Conservation (phyloP, 768 basidiomycete species). For the Sarcomyxa edulis region DNA sequence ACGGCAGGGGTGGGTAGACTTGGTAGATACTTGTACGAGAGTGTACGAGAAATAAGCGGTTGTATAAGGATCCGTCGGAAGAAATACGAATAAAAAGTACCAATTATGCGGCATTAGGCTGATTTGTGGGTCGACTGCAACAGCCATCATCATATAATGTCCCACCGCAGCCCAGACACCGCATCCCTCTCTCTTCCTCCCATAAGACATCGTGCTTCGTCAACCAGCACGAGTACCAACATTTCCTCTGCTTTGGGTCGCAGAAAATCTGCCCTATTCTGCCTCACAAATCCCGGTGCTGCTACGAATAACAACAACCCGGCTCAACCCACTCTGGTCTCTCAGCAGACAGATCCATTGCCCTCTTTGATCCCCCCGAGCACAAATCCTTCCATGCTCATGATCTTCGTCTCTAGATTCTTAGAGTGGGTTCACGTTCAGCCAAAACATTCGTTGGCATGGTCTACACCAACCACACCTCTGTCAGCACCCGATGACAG, state of each 20-base stretch:
- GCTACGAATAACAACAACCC: background rate
- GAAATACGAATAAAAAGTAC: too few relatives aligned
- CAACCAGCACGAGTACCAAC: constrained; percentile 52
- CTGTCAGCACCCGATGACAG: background rate
- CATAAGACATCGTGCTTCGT: constrained; percentile 17
- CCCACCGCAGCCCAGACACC: background rate
- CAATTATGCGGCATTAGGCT: too few relatives aligned
- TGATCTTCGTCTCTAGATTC: constrained; percentile 43
- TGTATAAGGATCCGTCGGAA: too few relatives aligned
- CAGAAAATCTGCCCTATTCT: constrained; percentile 15
- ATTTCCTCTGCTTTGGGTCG: constrained; percentile 39
- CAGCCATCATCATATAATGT: too few relatives aligned
- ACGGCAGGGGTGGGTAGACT: too few relatives aligned
- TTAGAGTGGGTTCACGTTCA: constrained; percentile 47
- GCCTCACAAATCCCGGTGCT: constrained; percentile 12
- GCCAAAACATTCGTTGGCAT: constrained; percentile 27
- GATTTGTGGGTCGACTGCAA: too few relatives aligned
- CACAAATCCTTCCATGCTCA: constrained; percentile 41
- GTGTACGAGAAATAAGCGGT: too few relatives aligned
- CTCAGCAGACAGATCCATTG: constrained; percentile 7
- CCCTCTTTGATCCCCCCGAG: constrained; percentile 14
- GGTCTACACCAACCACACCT: constrained; percentile 7
- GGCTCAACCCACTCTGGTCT: constrained; percentile 6
- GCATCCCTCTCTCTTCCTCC: constrained; percentile 26
- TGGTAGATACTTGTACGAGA: too few relatives aligned